phyloP scores from a whole-genome alignment of 78 protist species.

The Cyanophora paradoxa region DNA sequence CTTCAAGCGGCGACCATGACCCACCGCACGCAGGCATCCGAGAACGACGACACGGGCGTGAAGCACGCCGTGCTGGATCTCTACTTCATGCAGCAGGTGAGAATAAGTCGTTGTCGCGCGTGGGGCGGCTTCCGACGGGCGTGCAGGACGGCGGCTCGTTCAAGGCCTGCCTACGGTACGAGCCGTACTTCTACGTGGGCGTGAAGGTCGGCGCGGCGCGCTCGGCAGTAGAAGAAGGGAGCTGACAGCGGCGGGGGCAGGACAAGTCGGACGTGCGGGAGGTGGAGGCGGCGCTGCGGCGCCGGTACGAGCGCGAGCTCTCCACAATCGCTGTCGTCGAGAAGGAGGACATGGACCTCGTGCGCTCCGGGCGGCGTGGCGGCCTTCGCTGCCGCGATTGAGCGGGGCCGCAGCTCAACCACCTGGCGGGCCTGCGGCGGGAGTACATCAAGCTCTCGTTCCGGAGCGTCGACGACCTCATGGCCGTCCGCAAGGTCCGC shows the following conservation, averaged over 20 bases:
- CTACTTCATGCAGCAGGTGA: slow-evolving; percentile 24
- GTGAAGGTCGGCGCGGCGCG: not conserved
- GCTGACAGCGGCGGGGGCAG: too few species aligned
- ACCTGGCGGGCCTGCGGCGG: slow-evolving; percentile 73
- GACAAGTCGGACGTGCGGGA: slow-evolving; percentile 14
- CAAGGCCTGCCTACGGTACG: slow-evolving; percentile 38
- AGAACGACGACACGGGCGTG: slow-evolving; percentile 2
- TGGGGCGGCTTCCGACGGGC: not conserved
- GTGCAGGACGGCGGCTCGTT: slow-evolving; percentile 60
- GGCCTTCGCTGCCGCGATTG: too few species aligned
- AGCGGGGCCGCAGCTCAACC: slow-evolving; percentile 55
- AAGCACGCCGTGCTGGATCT: slow-evolving; percentile 17
- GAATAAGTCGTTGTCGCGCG: not conserved
- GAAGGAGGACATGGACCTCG: slow-evolving; percentile 79
- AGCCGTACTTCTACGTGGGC: slow-evolving; percentile 68
- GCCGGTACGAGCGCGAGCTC: slow-evolving; percentile 33
- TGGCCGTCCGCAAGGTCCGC: slow-evolving; percentile 42
- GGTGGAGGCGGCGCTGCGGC: slow-evolving; percentile 50
- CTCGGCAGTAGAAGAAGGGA: too few species aligned
- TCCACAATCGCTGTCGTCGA: slow-evolving; percentile 36
- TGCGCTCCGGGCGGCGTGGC: not conserved
- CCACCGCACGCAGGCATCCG: too few species aligned
- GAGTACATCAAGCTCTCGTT: slow-evolving; percentile 61
- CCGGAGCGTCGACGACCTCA: slow-evolving; percentile 47
- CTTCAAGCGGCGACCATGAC: not conserved